These are phyloP conservation scores for Calonectria hongkongensis DNA, from an alignment of 2,329 filamentous ascomycete species.

Conservation along the genomic window DNA sequence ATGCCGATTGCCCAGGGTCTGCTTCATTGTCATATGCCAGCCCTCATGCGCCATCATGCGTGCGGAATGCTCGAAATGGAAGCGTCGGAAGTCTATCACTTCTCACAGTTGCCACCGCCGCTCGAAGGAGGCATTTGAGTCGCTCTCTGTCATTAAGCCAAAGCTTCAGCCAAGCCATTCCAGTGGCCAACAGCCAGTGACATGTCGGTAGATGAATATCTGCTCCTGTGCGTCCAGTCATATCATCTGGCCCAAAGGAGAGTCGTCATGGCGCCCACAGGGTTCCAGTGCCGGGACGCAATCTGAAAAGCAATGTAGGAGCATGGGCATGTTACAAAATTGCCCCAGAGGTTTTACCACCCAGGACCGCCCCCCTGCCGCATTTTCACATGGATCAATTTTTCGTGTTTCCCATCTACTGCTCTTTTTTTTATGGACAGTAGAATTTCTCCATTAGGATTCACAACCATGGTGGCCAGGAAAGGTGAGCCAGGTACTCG, in stretches of 20 bases:
- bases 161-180: slow-evolving; percentile 20
- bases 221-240: slow-evolving; percentile 13
- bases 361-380: not conserved
- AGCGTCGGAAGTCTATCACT: slow-evolving; percentile 14
- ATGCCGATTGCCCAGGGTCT: slow-evolving; percentile 14
- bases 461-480: not conserved
- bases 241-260: not conserved
- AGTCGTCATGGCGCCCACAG: slow-evolving; percentile 10
- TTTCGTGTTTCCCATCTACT: not conserved
- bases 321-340: slow-evolving; percentile 3
- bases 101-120: slow-evolving; percentile 22
- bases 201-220: slow-evolving; percentile 12
- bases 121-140: not conserved
- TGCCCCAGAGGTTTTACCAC: not conserved
- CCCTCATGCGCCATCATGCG: slow-evolving; percentile 5
- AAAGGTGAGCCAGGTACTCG: slow-evolving; percentile 19
- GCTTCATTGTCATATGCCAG: slow-evolving; percentile 4
- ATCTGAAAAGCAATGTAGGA: slow-evolving; percentile 12
- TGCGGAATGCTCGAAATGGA: slow-evolving; percentile 32
- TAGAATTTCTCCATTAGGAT: not conserved
- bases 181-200: slow-evolving; percentile 9
- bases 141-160: slow-evolving; percentile 8
- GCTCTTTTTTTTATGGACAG: not conserved
- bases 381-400: slow-evolving; percentile 5
- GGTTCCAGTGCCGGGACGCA: not conserved